Percentiles rank a stretch among this genome's conserved stretches.
Evolutionary conservation across 805 yeast species (phyloP).

Genomic region (Candida michaelii): DNA sequence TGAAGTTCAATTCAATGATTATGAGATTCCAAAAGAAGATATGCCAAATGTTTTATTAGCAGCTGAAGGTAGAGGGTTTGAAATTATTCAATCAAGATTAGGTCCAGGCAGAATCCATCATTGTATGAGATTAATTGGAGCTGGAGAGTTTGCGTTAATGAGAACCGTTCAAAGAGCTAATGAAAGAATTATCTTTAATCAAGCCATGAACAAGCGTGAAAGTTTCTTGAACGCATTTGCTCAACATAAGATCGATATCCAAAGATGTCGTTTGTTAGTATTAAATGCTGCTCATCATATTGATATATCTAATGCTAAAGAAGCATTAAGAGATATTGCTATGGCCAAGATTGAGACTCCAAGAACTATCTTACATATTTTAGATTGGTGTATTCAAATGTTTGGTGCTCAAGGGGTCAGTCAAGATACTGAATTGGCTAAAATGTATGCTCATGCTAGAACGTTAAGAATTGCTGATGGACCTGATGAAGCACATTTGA

Average conservation of each 20-base stretch:
- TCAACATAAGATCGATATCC: slow-evolving; percentile 52
- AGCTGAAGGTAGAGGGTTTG: slow-evolving; percentile 56
- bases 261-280: slow-evolving; percentile 53
- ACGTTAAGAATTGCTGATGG: slow-evolving; percentile 67
- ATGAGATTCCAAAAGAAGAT: slow-evolving; percentile 45
- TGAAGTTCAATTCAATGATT: slow-evolving; percentile 53
- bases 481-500: slow-evolving; percentile 65
- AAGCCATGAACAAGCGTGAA: slow-evolving; percentile 50
- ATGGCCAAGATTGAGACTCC: slow-evolving; percentile 65
- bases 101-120: slow-evolving; percentile 75
- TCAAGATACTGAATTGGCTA: slow-evolving; percentile 59
- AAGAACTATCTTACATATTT: slow-evolving; percentile 46
- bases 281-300: slow-evolving; percentile 62
- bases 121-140: slow-evolving; percentile 65
- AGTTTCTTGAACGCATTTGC: slow-evolving; percentile 50
- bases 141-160: slow-evolving; percentile 55
- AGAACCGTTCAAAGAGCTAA: slow-evolving; percentile 52
- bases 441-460: slow-evolving; percentile 51
- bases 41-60: slow-evolving; percentile 43
- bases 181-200: slow-evolving; percentile 52
- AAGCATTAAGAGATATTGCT: slow-evolving; percentile 56
- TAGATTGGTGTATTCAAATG: slow-evolving; percentile 65
- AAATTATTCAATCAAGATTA: slow-evolving; percentile 60
- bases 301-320: slow-evolving; percentile 53
- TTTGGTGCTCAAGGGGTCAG: slow-evolving; percentile 67